Conservation (phyloP, 73 alveolate genomes). For the Breviolum minutum region DNA sequence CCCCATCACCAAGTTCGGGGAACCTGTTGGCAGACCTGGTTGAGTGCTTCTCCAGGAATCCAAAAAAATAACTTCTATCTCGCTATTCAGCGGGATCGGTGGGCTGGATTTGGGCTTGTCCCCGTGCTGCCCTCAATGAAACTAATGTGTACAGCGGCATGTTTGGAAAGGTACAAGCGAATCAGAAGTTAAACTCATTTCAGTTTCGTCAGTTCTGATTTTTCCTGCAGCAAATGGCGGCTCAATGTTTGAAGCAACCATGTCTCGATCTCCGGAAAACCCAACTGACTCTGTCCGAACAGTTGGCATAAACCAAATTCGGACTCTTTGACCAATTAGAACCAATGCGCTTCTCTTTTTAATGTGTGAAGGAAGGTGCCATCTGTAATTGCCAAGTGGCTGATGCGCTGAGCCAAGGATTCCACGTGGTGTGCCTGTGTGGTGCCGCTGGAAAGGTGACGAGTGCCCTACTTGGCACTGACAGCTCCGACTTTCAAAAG, state of each 20-base stretch:
- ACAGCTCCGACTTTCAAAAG: too few relatives aligned
- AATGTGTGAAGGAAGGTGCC: not conserved
- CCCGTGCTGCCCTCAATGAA: not conserved
- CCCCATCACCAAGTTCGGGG: not conserved
- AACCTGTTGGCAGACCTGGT: not conserved
- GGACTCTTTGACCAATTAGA: not conserved
- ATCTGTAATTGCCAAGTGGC: not conserved
- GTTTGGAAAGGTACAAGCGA: not conserved
- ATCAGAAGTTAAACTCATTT: not conserved
- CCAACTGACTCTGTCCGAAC: not conserved
- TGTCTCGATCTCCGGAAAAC: not conserved
- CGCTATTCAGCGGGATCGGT: conserved; percentile 9
- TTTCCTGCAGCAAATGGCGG: not conserved
- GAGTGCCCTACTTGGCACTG: not conserved
- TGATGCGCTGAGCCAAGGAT: not conserved
- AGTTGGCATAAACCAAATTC: conserved; percentile 5
- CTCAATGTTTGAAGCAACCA: not conserved
- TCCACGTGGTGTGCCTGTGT: conserved; percentile 32
- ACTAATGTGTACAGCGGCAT: not conserved
- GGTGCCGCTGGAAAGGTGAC: conserved; percentile 38
- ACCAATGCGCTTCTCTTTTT: not conserved
- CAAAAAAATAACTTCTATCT: not conserved
- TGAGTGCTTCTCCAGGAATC: not conserved
- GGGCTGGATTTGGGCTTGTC: not conserved
- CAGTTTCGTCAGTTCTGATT: not conserved